Conservation (phyloP, 2,329 filamentous ascomycete genomes). For the Fusarium equiseti region DNA sequence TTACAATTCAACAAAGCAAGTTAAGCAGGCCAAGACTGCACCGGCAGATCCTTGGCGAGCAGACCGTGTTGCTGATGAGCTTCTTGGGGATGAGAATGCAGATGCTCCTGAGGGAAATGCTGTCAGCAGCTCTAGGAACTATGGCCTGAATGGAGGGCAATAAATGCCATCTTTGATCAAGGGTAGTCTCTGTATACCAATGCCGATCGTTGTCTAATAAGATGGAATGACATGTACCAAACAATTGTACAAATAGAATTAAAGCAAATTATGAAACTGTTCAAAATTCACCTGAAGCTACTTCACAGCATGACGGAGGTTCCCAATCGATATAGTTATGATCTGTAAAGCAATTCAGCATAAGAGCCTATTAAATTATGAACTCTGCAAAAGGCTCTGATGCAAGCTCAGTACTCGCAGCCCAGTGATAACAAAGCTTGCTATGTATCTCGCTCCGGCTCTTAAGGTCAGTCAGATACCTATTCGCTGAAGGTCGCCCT, state of each 20-base stretch:
- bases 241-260: slow-evolving; percentile 51
- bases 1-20: slow-evolving; percentile 47
- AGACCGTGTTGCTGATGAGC: slow-evolving; percentile 47
- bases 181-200: slow-evolving; percentile 43
- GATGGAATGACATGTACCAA: slow-evolving; percentile 46
- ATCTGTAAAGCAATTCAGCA: not conserved
- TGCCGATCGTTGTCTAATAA: slow-evolving; percentile 37
- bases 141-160: slow-evolving; percentile 52
- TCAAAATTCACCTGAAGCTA: not conserved
- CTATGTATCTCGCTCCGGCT: not conserved
- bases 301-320: not conserved
- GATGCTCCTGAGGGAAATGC: slow-evolving; percentile 61
- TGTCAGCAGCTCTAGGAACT: slow-evolving; percentile 54
- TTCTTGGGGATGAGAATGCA: slow-evolving; percentile 38
- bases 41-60: slow-evolving; percentile 39
- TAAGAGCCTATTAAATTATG: not conserved
- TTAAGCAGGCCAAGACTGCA: slow-evolving; percentile 9
- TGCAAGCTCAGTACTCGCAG: not conserved
- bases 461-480: not conserved
- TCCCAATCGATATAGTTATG: not conserved
- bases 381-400: not conserved
- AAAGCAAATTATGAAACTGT: slow-evolving; percentile 34
- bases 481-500: not conserved
- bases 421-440: not conserved
- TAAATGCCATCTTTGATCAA: slow-evolving; percentile 20